Conservation (phyloP, 495 filamentous ascomycete species). For the Monascus purpureus region DNA sequence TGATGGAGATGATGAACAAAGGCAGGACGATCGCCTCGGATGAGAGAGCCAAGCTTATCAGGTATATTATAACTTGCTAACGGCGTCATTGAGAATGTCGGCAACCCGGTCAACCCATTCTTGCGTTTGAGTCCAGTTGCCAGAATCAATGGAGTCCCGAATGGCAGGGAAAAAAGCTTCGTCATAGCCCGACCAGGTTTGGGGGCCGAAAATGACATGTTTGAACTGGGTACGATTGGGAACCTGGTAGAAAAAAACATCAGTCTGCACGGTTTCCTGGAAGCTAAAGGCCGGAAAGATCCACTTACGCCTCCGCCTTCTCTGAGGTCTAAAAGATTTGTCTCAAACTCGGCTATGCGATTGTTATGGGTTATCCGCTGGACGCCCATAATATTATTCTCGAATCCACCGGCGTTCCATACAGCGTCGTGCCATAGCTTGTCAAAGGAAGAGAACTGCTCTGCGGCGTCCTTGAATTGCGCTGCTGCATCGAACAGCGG, state of each 20-base stretch:
- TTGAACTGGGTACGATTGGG: conserved; percentile 89
- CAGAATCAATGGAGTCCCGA: conserved; percentile 60
- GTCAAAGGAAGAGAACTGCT: conserved; percentile 60
- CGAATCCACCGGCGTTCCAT: conserved; percentile 51
- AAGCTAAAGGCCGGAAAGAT: too few species aligned
- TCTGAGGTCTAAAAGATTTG: conserved; percentile 62
- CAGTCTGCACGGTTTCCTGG: too few species aligned
- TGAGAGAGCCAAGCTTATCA: too few species aligned
- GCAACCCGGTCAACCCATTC: conserved; percentile 60
- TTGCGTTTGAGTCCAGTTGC: conserved; percentile 58
- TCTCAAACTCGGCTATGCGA: conserved; percentile 68
- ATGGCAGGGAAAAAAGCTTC: conserved; percentile 72
- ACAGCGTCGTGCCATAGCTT: conserved; percentile 55
- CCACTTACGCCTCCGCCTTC: conserved; percentile 53
- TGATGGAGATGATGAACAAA: too few species aligned
- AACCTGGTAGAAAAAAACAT: conserved; percentile 47
- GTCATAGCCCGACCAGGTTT: conserved; percentile 64
- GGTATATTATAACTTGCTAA: conserved; percentile 32
- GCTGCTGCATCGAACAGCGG: conserved; percentile 45
- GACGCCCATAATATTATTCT: conserved; percentile 48
- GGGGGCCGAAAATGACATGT: conserved; percentile 78
- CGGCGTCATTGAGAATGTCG: conserved; percentile 49
- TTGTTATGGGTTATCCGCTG: conserved; percentile 54
- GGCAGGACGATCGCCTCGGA: too few species aligned
- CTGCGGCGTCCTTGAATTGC: conserved; percentile 43